Percentiles rank a stretch among this genome's conserved stretches.
phyloP scores from a whole-genome alignment of 2,329 filamentous ascomycete species.

The Alternaria ethzedia region DNA sequence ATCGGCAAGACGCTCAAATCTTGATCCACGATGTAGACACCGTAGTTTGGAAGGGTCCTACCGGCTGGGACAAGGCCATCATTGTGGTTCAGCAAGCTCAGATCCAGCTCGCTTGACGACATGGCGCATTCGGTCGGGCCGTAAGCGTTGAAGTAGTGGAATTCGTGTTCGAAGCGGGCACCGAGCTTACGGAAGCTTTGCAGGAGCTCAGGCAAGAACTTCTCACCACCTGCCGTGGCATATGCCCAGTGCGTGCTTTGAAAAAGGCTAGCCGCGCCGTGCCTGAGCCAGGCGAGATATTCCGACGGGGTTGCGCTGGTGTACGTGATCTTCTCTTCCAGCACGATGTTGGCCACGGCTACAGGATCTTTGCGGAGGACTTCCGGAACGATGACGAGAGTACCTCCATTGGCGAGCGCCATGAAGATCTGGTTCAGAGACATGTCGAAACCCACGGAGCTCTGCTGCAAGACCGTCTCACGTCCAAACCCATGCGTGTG shows the following conservation, averaged over 20 bases:
- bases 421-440: slow-evolving; percentile 52
- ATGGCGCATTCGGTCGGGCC: slow-evolving; percentile 21
- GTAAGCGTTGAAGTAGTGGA: slow-evolving; percentile 17
- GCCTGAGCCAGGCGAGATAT: slow-evolving; percentile 37
- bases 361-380: slow-evolving; percentile 43
- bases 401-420: slow-evolving; percentile 51
- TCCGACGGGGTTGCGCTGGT: slow-evolving; percentile 54
- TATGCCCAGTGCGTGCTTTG: slow-evolving; percentile 30
- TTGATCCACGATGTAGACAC: slow-evolving; percentile 51
- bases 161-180: not conserved
- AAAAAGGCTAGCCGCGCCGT: slow-evolving; percentile 19
- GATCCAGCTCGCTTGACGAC: not conserved
- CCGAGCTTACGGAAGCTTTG: slow-evolving; percentile 4
- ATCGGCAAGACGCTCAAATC: slow-evolving; percentile 45
- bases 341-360: slow-evolving; percentile 47
- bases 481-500: slow-evolving; percentile 35
- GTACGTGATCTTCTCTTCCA: slow-evolving; percentile 42
- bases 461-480: slow-evolving; percentile 50
- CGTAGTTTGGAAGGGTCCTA: not conserved
- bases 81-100: not conserved
- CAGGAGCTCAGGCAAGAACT: not conserved
- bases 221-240: slow-evolving; percentile 36
- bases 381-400: slow-evolving; percentile 44
- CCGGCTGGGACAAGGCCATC: not conserved
- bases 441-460: slow-evolving; percentile 51